These are phyloP conservation scores for Aurifilum marmelostoma DNA, from an alignment of 2,329 filamentous ascomycete genomes.

Conservation along the genomic window DNA sequence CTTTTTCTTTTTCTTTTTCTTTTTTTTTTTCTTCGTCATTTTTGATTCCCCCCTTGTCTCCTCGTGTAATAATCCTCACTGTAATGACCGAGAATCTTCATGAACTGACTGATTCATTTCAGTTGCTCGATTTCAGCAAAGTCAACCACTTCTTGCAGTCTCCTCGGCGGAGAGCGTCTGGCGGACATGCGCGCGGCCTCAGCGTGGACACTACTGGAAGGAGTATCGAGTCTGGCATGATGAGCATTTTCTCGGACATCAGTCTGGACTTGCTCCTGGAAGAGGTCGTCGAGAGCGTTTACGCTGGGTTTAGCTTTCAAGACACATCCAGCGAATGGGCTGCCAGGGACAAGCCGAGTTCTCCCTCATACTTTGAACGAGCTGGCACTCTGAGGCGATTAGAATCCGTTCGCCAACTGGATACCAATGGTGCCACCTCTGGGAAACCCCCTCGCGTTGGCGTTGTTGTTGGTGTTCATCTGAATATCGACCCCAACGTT, in stretches of 20 bases:
- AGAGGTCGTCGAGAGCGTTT: conserved; percentile 42
- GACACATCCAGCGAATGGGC: conserved; percentile 11
- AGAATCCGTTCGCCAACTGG: conserved; percentile 15
- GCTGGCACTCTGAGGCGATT: conserved; percentile 10
- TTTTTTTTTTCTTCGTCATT: too few species aligned
- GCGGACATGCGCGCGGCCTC: background rate
- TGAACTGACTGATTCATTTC: background rate
- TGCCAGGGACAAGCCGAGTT: background rate
- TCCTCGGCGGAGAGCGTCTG: background rate
- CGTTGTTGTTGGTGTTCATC: conserved; percentile 40
- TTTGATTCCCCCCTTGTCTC: background rate
- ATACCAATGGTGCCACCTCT: background rate
- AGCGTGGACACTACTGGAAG: background rate
- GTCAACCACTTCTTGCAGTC: conserved; percentile 42
- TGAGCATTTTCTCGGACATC: conserved; percentile 37
- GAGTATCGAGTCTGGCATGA: conserved; percentile 31
- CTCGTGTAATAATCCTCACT: too few species aligned
- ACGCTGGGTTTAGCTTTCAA: conserved; percentile 40
- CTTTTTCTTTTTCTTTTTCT: too few species aligned
- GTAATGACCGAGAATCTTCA: too few species aligned
- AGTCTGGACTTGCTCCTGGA: conserved; percentile 39
- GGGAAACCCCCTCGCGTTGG: background rate
- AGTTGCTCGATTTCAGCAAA: conserved; percentile 53
- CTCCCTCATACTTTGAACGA: conserved; percentile 15
- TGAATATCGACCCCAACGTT: conserved; percentile 46